Evolutionary conservation across 768 basidiomycete genomes (phyloP).

Genomic region (Tulasnella sp.): DNA sequence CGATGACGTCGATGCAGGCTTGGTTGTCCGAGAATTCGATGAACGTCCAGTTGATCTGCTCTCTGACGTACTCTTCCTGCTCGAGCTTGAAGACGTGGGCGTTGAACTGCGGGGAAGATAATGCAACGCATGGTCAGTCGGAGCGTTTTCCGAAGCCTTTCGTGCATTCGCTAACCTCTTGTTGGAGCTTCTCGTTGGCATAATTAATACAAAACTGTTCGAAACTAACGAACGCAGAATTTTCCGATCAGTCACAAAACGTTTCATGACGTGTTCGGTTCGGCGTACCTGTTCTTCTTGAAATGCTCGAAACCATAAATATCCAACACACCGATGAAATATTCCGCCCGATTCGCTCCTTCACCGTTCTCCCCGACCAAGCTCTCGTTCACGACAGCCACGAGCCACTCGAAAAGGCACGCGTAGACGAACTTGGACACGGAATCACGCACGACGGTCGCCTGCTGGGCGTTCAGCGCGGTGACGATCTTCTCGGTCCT

Average conservation of each 20-base stretch:
- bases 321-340: slow-evolving; percentile 99
- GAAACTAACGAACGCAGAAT: too few species aligned
- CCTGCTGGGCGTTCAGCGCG: slow-evolving; percentile 77
- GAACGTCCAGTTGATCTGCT: slow-evolving; percentile 99
- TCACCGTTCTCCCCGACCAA: slow-evolving; percentile 92
- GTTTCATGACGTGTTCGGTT: slow-evolving; percentile 50
- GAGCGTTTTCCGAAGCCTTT: background rate
- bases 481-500: slow-evolving; percentile 95
- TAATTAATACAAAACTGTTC: slow-evolving; percentile 99
- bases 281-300: slow-evolving; percentile 70
- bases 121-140: background rate
- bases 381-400: slow-evolving; percentile 95
- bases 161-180: slow-evolving; percentile 61
- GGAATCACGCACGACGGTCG: slow-evolving; percentile 89
- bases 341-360: slow-evolving; percentile 84
- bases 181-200: slow-evolving; percentile 96
- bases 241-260: slow-evolving; percentile 22
- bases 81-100: slow-evolving; percentile 99
- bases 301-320: slow-evolving; percentile 98
- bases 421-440: slow-evolving; percentile 99
- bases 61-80: slow-evolving; percentile 98
- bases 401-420: slow-evolving; percentile 97
- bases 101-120: slow-evolving; percentile 74
- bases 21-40: slow-evolving; percentile 99
- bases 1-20: slow-evolving; percentile 97